Evolutionary conservation across 1,139 yeast species (phyloP).

Genomic region (Scheffersomyces segobiensis): DNA sequence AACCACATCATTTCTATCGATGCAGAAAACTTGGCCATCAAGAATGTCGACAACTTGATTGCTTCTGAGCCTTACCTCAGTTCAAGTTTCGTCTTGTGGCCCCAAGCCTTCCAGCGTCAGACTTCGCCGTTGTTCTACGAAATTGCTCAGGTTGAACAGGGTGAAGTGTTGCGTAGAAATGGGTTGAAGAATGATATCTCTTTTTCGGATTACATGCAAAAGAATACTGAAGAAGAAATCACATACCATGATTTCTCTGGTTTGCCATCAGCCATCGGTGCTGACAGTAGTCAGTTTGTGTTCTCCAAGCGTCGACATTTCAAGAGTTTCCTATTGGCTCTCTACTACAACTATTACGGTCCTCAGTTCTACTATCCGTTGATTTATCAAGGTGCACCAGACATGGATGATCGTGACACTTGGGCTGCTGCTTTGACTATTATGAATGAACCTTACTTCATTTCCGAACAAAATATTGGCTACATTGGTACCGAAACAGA

Average conservation of each 20-base stretch:
- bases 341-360: conserved; percentile 35
- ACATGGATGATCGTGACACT: conserved; percentile 42
- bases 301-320: conserved; percentile 34
- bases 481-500: conserved; percentile 1
- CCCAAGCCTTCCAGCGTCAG: conserved; percentile 39
- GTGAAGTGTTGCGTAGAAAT: conserved; percentile 28
- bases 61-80: conserved; percentile 25
- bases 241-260: conserved; percentile 37
- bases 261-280: conserved; percentile 27
- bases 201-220: conserved; percentile 20
- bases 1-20: conserved; percentile 37
- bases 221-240: conserved; percentile 18
- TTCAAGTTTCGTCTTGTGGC: conserved; percentile 39
- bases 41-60: conserved; percentile 31
- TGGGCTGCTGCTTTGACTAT: conserved; percentile 40
- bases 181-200: conserved; percentile 30
- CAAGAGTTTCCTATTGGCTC: conserved; percentile 27
- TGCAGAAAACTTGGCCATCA: conserved; percentile 36
- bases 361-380: conserved; percentile 29
- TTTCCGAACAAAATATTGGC: conserved; percentile 17
- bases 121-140: conserved; percentile 38
- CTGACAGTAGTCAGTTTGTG: conserved; percentile 40
- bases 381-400: conserved; percentile 39
- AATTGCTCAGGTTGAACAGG: conserved; percentile 30
- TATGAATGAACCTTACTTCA: conserved; percentile 34